A percentile compares a stretch with the other conserved stretches of the same genome.
These are phyloP conservation scores for Cyclotella choctawhatcheeana DNA, from an alignment of 108 stramenopile genomes.

Conservation along the genomic window DNA sequence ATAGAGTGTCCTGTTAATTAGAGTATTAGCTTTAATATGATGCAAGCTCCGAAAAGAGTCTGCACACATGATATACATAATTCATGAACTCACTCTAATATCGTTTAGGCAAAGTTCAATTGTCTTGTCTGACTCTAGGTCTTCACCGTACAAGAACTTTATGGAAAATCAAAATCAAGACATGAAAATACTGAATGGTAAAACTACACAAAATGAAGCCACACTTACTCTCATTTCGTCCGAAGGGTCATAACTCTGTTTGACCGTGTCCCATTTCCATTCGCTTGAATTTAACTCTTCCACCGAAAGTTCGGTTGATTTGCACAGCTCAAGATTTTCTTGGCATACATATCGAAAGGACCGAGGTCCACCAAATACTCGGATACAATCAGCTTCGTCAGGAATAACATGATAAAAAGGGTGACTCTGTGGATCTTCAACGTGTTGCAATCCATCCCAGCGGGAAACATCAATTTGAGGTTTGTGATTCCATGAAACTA, in stretches of 20 bases:
- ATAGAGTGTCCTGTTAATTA: conserved; percentile 40
- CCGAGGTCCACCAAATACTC: conserved; percentile 72
- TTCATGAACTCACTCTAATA: no score
- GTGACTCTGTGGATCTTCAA: conserved; percentile 67
- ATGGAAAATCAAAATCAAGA: neutral
- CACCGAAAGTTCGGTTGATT: conserved; percentile 58
- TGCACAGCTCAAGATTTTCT: conserved; percentile 73
- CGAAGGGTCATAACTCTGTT: conserved; percentile 49
- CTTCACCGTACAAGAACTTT: conserved; percentile 64
- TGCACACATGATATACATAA: no score
- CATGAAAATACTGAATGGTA: neutral
- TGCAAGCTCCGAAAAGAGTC: no score
- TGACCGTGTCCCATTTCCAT: conserved; percentile 53
- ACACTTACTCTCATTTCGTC: conserved; percentile 46
- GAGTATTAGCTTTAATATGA: no score
- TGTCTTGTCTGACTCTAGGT: conserved; percentile 52
- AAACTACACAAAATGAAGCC: conserved; percentile 1
- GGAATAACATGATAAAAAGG: conserved; percentile 85
- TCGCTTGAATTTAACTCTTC: conserved; percentile 49
- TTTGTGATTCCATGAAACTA: conserved; percentile 75
- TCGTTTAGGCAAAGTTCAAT: no score
- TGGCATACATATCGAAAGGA: conserved; percentile 78
- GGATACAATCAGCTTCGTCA: conserved; percentile 68
- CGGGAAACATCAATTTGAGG: conserved; percentile 68
- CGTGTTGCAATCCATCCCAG: conserved; percentile 80